phyloP scores from a whole-genome alignment of 2,329 filamentous ascomycete species.

The Aureobasidium sp. region DNA sequence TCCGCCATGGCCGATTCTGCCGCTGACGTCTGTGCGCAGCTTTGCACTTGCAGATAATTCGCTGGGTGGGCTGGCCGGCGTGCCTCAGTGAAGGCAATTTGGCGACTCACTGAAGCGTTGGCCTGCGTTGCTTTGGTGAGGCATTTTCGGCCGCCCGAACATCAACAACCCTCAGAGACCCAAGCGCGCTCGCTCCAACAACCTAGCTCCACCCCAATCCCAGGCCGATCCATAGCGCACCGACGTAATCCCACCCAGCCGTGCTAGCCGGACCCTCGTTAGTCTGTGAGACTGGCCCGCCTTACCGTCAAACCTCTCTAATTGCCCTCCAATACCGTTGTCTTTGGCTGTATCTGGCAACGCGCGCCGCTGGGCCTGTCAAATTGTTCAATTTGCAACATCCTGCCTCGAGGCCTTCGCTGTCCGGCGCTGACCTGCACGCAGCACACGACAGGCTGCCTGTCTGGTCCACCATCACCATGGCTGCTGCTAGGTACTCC shows the following conservation, averaged over 20 bases:
- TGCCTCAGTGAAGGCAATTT: conserved; percentile 17
- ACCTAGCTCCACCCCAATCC: conserved; percentile 18
- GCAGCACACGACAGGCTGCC: conserved; percentile 10
- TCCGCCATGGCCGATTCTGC: conserved; percentile 16
- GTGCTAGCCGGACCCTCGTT: conserved; percentile 16
- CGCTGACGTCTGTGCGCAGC: conserved; percentile 16
- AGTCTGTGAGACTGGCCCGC: conserved; percentile 13
- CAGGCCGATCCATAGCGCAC: conserved; percentile 16
- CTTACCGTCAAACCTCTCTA: not conserved
- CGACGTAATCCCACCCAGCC: conserved; percentile 18
- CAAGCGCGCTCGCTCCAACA: conserved; percentile 17
- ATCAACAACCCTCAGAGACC: conserved; percentile 4
- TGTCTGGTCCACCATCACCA: not conserved
- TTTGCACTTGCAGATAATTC: conserved; percentile 14
- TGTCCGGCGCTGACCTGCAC: not conserved
- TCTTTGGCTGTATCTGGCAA: not conserved
- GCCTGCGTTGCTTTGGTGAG: conserved; percentile 16
- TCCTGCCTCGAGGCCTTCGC: conserved; percentile 5
- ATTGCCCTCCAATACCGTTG: not conserved
- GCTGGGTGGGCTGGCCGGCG: conserved; percentile 15
- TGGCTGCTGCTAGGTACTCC: not conserved
- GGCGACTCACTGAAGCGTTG: conserved; percentile 8
- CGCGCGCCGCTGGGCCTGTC: conserved; percentile 7
- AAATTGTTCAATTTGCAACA: conserved; percentile 14
- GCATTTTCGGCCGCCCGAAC: conserved; percentile 16